Conservation (phyloP, 768 basidiomycete species). For the Russula sp. region DNA sequence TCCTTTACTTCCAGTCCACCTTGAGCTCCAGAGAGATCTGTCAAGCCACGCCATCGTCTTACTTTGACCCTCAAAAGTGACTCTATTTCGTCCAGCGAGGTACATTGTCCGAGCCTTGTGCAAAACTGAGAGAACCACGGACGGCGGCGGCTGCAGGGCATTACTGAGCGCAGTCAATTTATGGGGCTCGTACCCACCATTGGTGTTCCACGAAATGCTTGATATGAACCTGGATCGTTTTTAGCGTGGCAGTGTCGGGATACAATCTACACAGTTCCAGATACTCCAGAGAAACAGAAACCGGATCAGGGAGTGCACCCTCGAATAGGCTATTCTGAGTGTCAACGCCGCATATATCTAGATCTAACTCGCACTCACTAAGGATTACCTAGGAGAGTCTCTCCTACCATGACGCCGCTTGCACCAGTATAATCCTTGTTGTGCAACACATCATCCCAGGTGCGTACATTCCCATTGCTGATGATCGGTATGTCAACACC, state of each 20-base stretch:
- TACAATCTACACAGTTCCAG: slow-evolving; percentile 50
- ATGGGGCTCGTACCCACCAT: slow-evolving; percentile 38
- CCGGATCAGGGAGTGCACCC: slow-evolving; percentile 49
- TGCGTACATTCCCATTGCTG: slow-evolving; percentile 74
- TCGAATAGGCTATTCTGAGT: slow-evolving; percentile 46
- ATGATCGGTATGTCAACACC: slow-evolving; percentile 50
- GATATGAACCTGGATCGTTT: slow-evolving; percentile 54
- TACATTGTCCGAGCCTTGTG: slow-evolving; percentile 19
- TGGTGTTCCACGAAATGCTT: slow-evolving; percentile 62
- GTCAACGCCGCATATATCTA: not conserved
- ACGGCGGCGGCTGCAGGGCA: slow-evolving; percentile 21
- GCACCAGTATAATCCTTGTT: slow-evolving; percentile 54
- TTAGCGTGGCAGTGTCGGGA: slow-evolving; percentile 41
- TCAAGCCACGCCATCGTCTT: slow-evolving; percentile 24
- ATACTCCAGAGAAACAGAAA: slow-evolving; percentile 63
- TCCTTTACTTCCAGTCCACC: not conserved
- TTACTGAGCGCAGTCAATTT: not conserved
- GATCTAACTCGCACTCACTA: slow-evolving; percentile 37
- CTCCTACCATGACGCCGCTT: slow-evolving; percentile 77
- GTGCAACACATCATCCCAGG: slow-evolving; percentile 44
- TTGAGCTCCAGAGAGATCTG: not conserved
- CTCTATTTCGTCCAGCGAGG: slow-evolving; percentile 24
- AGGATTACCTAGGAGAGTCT: slow-evolving; percentile 68
- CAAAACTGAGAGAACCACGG: slow-evolving; percentile 28
- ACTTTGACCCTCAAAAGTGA: slow-evolving; percentile 22